Percentiles rank a stretch among this genome's conserved stretches.
These are phyloP conservation scores for Carex kokanica DNA, from an alignment of 176 grass and related monocot genomes.

Conservation along the genomic window DNA sequence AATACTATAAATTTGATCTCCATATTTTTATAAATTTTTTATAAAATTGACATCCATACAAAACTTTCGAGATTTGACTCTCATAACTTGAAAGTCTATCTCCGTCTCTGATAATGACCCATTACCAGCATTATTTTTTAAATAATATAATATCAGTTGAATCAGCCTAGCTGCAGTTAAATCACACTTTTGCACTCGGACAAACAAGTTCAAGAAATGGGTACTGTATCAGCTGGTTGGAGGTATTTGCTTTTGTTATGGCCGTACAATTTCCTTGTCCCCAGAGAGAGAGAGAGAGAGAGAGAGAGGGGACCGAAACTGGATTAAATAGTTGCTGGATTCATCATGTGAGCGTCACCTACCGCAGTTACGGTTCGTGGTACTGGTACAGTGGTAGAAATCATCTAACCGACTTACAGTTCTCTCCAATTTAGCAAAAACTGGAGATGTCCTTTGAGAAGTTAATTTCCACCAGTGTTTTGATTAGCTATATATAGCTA, in stretches of 20 bases:
- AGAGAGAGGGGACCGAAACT: conserved; percentile 15
- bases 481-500: neutral
- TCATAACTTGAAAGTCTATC: too few species aligned
- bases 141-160: neutral
- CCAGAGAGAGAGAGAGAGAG: neutral
- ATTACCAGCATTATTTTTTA: neutral
- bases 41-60: too few species aligned
- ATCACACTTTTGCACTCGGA: neutral
- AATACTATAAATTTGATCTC: too few species aligned
- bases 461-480: neutral
- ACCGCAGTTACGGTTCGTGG: conserved; percentile 26
- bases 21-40: too few species aligned
- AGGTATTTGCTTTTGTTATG: neutral
- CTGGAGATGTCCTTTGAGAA: neutral
- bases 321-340: conserved; percentile 36
- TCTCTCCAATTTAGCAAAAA: neutral
- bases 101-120: neutral
- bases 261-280: conserved; percentile 13
- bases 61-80: too few species aligned
- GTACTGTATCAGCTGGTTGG: conserved; percentile 3
- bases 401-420: neutral
- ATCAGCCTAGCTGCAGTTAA: neutral
- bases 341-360: conserved; percentile 26
- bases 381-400: conserved; percentile 11
- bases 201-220: conserved; percentile 2